Percentiles rank a stretch among this genome's conserved stretches.
phyloP scores from a whole-genome alignment of 2,329 filamentous ascomycete genomes.

The Monosporascus cannonballus region DNA sequence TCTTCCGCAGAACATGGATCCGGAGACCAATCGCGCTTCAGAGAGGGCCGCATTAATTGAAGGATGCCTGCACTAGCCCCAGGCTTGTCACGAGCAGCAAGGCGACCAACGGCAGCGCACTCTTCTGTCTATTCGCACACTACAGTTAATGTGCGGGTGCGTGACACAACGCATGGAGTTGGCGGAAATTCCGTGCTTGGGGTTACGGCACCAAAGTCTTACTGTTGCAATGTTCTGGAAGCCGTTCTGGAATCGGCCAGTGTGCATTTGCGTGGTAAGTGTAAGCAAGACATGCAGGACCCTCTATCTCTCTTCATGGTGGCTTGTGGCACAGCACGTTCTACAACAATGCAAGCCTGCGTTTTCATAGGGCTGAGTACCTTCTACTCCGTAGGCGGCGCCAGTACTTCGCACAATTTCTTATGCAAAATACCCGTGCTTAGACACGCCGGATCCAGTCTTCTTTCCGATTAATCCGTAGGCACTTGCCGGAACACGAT shows the following conservation, averaged over 20 bases:
- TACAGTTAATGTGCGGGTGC: neutral
- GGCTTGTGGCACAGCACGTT: constrained; percentile 10
- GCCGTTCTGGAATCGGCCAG: neutral
- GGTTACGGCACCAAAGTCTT: neutral
- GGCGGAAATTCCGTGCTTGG: neutral
- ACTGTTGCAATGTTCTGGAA: neutral
- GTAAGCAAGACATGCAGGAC: constrained; percentile 14
- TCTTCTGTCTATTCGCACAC: neutral
- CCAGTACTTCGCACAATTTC: neutral
- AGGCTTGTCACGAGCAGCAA: too few relatives aligned
- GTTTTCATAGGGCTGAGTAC: constrained; percentile 18
- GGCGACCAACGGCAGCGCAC: too few relatives aligned
- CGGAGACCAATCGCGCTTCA: too few relatives aligned
- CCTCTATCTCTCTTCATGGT: constrained; percentile 10
- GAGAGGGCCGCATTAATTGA: too few relatives aligned
- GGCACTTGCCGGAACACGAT: too few relatives aligned
- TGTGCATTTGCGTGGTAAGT: constrained; percentile 3
- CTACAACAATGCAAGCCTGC: constrained; percentile 3
- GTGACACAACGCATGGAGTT: neutral
- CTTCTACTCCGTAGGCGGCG: neutral
- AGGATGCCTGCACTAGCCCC: too few relatives aligned
- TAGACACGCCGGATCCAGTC: too few relatives aligned
- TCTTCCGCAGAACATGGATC: too few relatives aligned
- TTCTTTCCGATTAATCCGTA: too few relatives aligned
- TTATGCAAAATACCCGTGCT: neutral